Evolutionary conservation across 495 filamentous ascomycete genomes (phyloP), one percentile per base, ranked within the genome.

Genomic region (Podospora didyma): DNA sequence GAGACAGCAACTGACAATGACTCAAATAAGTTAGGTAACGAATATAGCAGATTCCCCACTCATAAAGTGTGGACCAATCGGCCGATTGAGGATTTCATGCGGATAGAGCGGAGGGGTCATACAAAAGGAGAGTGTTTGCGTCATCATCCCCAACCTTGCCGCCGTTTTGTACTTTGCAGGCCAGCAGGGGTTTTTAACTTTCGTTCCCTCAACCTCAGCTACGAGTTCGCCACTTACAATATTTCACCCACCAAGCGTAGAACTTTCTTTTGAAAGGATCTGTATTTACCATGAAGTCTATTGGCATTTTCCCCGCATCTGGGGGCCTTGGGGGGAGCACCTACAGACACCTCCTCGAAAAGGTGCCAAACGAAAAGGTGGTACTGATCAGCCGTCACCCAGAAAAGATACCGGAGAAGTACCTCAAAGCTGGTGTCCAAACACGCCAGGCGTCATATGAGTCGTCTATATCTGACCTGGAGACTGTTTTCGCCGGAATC

Each of bases 241-340:
- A 31, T 9, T 31, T 4, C 26, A 31, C 26, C 9, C 26, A 42
- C 12, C n/a, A 42, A 9, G 16, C 34, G 16, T 42, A 42, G 9
- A 12, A 42, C 14, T 14, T 12, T 7, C 12, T 42, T 42, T 16
- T 5, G 39, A 17, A 1, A 14, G 1, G n/a, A 31, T 31, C 9
- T 5, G 6, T 2, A 7, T 16, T 42, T 7, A 56, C 22, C 2
- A 57, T 60, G 74, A 54, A 51, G 39, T 60, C 53, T 0, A 56
- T 69, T 47, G 67, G 64, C 53, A 66, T 82, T 54, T 82, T 82
- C 67, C 80, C 80, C 21, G 78, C 79, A 10, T 70, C 78, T 2
- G 80, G 80, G 5, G 74, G 63, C 3, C 69, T 82, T 0, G 80
- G 76, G 37, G 53, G 60, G 31, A 79, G 76, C 69, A 75, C 73